A percentile compares a stretch with the other conserved stretches of the same genome.
Conservation (phyloP, 1,284 basidiomycete genomes). For the Meira nashicola region DNA sequence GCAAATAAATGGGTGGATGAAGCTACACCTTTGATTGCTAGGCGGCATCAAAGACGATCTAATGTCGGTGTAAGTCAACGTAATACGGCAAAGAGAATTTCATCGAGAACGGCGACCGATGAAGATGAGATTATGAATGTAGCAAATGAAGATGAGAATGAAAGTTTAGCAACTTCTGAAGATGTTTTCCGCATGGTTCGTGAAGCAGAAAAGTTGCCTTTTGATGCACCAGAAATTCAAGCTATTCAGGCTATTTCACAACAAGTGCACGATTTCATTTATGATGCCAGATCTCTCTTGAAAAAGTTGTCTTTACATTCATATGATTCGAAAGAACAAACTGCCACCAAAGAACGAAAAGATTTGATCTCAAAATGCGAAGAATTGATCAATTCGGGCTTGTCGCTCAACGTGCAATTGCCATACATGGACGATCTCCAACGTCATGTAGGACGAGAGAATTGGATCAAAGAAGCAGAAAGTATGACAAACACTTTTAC, state of each 20-base stretch:
- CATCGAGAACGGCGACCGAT: neutral
- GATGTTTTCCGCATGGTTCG: conserved; percentile 66
- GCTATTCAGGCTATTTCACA: conserved; percentile 61
- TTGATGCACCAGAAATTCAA: conserved; percentile 70
- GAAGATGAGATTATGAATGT: too few relatives aligned
- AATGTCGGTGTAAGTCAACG: conserved; percentile 45
- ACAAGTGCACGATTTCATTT: conserved; percentile 64
- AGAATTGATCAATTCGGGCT: conserved; percentile 64
- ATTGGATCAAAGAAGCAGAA: conserved; percentile 60
- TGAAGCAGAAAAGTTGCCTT: conserved; percentile 70
- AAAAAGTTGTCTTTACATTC: conserved; percentile 13
- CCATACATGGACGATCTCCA: conserved; percentile 70
- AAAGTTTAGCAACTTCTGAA: neutral
- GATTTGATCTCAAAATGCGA: conserved; percentile 57
- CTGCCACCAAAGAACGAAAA: conserved; percentile 55
- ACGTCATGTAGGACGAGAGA: conserved; percentile 68
- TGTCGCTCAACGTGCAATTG: conserved; percentile 70
- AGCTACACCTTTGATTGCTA: conserved; percentile 51
- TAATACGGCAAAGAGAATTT: conserved; percentile 37
- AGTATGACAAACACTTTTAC: conserved; percentile 25
- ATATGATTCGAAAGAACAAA: neutral
- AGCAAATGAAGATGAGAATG: conserved; percentile 2
- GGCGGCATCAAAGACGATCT: conserved; percentile 57
- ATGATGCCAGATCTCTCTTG: conserved; percentile 56
- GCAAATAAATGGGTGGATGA: conserved; percentile 80